Base-by-base conservation (phyloP, 257 asterid genomes). In the Scutellaria baicalensis region DNA sequence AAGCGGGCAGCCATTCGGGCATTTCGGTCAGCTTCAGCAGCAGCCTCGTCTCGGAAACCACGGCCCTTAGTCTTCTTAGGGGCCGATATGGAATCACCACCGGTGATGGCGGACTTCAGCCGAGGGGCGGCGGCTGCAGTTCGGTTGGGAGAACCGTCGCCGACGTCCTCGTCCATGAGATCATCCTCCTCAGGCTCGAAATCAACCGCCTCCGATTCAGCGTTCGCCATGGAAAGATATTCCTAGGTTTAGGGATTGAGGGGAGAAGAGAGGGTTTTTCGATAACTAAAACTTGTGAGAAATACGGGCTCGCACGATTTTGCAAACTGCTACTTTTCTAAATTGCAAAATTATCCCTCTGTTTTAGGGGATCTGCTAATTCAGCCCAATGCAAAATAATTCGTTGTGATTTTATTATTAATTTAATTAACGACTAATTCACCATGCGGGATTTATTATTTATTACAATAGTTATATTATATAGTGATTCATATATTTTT, bases 121-220 rank as follows among this genome's bases (percentile, higher is more conserved):
- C 92, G 84, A 39, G 93, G 99, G 33, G 47, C 57, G 5, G 87
- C 71, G 44, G 92, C 85, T 2, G 73, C 65, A 2, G 58, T 51
- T 44, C 86, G 81, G 42, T 18, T 71, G 27, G 90, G 90, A 38
- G 90, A 85, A 60, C 80, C 69, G 60, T 84, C 96, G 39, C 83
- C 96, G 20, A 84, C 75, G 56, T 91, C 99, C 74, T 93, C 99
- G 71, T 93, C 99, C 97, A 91, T 91, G 71, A 94, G 90, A 72
- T 91, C 97, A 67, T 94, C 99, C 1, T 94, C 99, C 85, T 94
- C 99, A 3, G 95, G 89, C 78, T 94, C 99, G 79, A 94, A 94
- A 78, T 94, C 97, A 16, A 94, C 86, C 12, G 97, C 90, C 78
- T 91, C 98, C 8, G 83, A 88, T 70, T 94, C 99, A 3, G 66